These are phyloP conservation scores for Haplographium delicatum DNA, from an alignment of 495 filamentous ascomycete species.

Conservation along the genomic window DNA sequence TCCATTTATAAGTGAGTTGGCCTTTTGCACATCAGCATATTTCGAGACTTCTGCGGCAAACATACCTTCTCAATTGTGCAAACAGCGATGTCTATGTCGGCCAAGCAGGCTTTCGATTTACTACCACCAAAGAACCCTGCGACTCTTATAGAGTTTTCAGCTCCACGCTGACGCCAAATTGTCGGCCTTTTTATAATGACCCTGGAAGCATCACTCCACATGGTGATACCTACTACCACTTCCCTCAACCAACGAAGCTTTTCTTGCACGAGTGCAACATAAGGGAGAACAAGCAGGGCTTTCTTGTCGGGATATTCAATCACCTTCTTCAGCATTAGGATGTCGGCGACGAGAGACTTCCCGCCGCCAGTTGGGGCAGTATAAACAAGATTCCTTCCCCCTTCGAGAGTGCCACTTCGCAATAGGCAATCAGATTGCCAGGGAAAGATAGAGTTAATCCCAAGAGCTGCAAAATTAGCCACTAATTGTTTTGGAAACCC, in stretches of 20 bases:
- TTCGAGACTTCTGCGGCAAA: conserved; percentile 8
- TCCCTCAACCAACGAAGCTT: conserved; percentile 73
- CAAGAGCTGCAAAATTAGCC: conserved; percentile 56
- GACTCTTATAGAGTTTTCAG: conserved; percentile 51
- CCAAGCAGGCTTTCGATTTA: conserved; percentile 59
- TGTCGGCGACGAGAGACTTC: conserved; percentile 72
- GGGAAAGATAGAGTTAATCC: conserved; percentile 67
- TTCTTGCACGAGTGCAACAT: conserved; percentile 78
- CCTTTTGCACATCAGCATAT: conserved; percentile 39
- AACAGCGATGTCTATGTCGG: conserved; percentile 72
- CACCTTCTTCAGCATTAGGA: conserved; percentile 69
- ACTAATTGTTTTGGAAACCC: conserved; percentile 56
- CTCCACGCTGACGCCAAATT: conserved; percentile 38
- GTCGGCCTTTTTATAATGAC: conserved; percentile 16
- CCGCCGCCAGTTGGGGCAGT: conserved; percentile 82
- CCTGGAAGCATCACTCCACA: conserved; percentile 27
- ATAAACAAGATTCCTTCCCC: conserved; percentile 69
- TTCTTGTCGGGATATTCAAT: conserved; percentile 61
- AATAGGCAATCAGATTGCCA: conserved; percentile 81
- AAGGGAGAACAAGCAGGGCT: conserved; percentile 74
- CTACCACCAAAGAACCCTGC: conserved; percentile 74
- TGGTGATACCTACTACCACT: conserved; percentile 59
- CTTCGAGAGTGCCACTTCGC: conserved; percentile 59
- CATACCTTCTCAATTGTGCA: conserved; percentile 80
- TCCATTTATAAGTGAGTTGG: conserved; percentile 71